Evolutionary conservation across 2,329 filamentous ascomycete species (phyloP), one percentile per base, ranked within the genome.

Genomic region (Diplodia mutila): DNA sequence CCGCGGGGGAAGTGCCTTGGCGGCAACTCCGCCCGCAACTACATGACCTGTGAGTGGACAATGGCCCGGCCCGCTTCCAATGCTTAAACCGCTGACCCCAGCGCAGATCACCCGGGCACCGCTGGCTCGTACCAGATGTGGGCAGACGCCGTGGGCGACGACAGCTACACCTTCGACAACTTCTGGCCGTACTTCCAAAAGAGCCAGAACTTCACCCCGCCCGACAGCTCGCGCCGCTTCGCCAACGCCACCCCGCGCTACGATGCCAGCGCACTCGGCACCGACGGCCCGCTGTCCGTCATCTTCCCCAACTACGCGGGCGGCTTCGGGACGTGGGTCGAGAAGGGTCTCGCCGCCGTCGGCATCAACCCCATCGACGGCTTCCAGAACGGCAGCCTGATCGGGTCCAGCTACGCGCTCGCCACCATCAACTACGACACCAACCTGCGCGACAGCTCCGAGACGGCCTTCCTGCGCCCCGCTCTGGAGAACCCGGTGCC

Each of bases 121-220:
- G 12, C 4, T 3, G 14, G 16, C 4, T n/a, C 29, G 18, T 72
- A 70, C 34, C 68, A 76, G 49, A 49, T 49, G 25, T 78, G 74
- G 77, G 75, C 75, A 0, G 71, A 78, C 42, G 4, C 68, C 0
- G 74, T 78, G 0, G 75, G 71, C 6, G 77, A 79, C 61, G 67
- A 74, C 14, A 73, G 69, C 48, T 79, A 74, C 64, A 72, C 68
- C 0, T 76, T 73, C 27, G 72, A 75, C 5, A 72, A 70, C 6
- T 6, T 79, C 3, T 59, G 73, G 1, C 75, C 72, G 0, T 78
- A 73, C 66, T 78, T 77, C 68, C 70, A 75, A 34, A 72, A 71
- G 42, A 71, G 72, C 12, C 68, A 71, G 18, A 74, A 71, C 11
- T 72, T 79, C 55, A 77, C 73, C 0, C 68, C 70, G 4, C 77